Evolutionary conservation across 768 basidiomycete genomes (phyloP), one percentile per base, ranked within the genome.

Genomic region (Mrakia blollopis): DNA sequence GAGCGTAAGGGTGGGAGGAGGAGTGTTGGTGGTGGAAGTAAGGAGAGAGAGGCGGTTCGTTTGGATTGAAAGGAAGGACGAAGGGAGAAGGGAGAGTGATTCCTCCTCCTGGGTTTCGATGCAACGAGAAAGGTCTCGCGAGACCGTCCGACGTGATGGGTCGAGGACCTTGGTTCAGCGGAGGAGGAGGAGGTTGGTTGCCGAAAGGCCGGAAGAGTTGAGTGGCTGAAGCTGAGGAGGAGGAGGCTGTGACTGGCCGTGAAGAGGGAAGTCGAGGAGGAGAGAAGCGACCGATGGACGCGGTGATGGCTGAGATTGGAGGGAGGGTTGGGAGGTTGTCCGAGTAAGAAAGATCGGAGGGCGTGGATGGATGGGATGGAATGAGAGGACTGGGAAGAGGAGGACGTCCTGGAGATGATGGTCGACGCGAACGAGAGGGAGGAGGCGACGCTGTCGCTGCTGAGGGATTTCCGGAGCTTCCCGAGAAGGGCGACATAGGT

Each of bases 71-170:
- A n/a, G 65, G 65, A 11, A 68, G 35, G 14, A 68, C 37, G 39
- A 68, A 68, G 9, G 65, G 65, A 25, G 65, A 37, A 0, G 65
- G 65, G 25, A 68, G 65, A 39, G 25, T 35, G 65, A 68, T 41
- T 14, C 65, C 65, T 25, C 65, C 37, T 41, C 65, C 65, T 57
- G 57, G 57, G 18, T 25, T 16, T 39, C 35, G 35, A 39, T 39
- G 65, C 6, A 39, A 68, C 8, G 65, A 68, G 65, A 68, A 68
- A 35, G 65, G 65, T 18, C 65, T 16, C 1, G 35, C 65, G 65
- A 68, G 65, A 39, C 65, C 65, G 65, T 68, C 65, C 37, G 65
- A 68, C 18, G 65, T 68, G 65, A 68, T 68, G 65, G 65, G 65
- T 39, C 65, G 62, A 32, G 62, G 35, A 37, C n/a, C n/a, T 35